Conservation (phyloP, 2,329 filamentous ascomycete genomes). For the Fusarium equiseti region DNA sequence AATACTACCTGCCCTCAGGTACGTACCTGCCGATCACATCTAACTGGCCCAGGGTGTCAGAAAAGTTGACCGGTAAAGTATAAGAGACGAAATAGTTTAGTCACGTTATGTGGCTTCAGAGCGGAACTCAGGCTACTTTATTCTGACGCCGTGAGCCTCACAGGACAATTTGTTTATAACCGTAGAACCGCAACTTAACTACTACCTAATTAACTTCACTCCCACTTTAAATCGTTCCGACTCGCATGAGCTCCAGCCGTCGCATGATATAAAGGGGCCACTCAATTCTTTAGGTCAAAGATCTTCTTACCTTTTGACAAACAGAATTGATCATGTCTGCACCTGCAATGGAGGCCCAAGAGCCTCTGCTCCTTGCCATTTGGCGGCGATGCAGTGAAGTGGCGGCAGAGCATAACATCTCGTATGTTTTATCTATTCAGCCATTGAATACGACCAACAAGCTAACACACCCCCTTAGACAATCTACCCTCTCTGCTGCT, state of each 20-base stretch:
- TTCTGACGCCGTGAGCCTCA: background rate
- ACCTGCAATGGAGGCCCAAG: constrained; percentile 37
- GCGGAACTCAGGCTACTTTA: background rate
- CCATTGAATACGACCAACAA: constrained; percentile 11
- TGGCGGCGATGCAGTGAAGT: constrained; percentile 41
- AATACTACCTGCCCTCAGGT: constrained; percentile 4
- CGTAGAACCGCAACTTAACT: background rate
- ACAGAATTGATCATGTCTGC: background rate
- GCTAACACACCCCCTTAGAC: constrained; percentile 37
- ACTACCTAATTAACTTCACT: constrained; percentile 12
- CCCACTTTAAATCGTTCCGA: constrained; percentile 23
- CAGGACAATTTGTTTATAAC: background rate
- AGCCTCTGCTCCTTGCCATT: constrained; percentile 32
- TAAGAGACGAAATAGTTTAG: background rate
- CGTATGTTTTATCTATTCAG: constrained; percentile 37
- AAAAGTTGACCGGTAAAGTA: background rate
- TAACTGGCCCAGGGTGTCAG: background rate
- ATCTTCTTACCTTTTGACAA: background rate
- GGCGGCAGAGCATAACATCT: constrained; percentile 43
- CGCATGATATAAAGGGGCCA: constrained; percentile 37
- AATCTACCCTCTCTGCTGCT: constrained; percentile 46
- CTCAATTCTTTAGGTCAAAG: background rate
- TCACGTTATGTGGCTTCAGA: background rate
- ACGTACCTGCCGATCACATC: constrained; percentile 15
- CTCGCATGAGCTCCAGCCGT: constrained; percentile 17